phyloP scores from a whole-genome alignment of 768 basidiomycete genomes.

The Russula virescens region DNA sequence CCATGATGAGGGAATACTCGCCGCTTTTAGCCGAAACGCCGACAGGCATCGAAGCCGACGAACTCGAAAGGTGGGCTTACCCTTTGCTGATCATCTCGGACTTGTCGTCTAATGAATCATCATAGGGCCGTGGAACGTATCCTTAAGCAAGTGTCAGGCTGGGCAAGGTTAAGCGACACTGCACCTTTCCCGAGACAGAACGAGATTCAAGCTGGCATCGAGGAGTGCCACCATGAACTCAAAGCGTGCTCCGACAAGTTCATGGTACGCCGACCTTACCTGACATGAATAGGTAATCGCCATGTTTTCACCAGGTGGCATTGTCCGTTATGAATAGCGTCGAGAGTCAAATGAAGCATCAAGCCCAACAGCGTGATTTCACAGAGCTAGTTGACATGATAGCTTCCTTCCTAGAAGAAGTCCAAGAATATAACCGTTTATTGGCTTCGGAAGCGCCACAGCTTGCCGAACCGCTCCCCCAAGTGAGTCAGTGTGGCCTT shows the following conservation, averaged over 20 bases:
- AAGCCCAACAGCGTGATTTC: neutral
- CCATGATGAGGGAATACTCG: slow-evolving; percentile 8
- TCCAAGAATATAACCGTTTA: neutral
- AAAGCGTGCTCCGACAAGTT: slow-evolving; percentile 35
- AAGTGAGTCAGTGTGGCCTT: neutral
- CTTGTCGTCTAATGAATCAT: neutral
- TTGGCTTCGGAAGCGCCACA: neutral
- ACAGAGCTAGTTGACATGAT: neutral
- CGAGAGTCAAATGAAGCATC: neutral
- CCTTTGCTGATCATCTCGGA: neutral
- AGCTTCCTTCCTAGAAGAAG: neutral
- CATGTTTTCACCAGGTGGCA: slow-evolving; percentile 4
- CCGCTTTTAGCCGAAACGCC: neutral
- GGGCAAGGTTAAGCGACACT: neutral
- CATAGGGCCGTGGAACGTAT: slow-evolving; percentile 4
- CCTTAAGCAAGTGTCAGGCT: neutral
- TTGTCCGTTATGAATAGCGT: neutral
- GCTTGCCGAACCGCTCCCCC: neutral
- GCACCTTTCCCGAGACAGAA: slow-evolving; percentile 32
- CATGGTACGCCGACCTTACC: slow-evolving; percentile 28
- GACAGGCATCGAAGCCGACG: neutral
- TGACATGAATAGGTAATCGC: neutral
- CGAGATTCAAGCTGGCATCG: slow-evolving; percentile 40
- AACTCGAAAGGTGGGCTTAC: neutral
- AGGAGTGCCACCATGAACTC: slow-evolving; percentile 36